phyloP scores from a whole-genome alignment of 2,329 filamentous ascomycete genomes.

The Colletotrichum sp. region DNA sequence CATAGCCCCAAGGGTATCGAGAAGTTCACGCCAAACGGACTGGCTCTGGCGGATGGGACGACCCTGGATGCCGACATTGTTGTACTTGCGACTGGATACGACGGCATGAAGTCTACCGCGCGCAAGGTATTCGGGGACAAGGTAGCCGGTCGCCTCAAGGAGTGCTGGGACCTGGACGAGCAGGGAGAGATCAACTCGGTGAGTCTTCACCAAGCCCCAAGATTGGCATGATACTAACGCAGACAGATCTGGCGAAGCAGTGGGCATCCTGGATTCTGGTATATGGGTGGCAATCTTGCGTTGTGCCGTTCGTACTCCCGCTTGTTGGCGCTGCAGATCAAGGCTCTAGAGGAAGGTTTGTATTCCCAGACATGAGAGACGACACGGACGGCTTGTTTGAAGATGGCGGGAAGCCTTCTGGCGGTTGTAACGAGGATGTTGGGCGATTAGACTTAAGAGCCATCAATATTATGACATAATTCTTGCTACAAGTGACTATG shows the following conservation, averaged over 20 bases:
- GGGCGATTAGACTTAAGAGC: not conserved
- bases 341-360: conserved; percentile 44
- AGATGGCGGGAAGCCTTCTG: not conserved
- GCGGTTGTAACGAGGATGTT: not conserved
- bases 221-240: not conserved
- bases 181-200: conserved; percentile 53
- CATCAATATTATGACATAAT: not conserved
- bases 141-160: conserved; percentile 60
- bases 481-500: not conserved
- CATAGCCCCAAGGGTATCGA: conserved; percentile 58
- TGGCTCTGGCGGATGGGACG: conserved; percentile 58
- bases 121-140: conserved; percentile 66
- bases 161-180: conserved; percentile 67
- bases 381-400: not conserved
- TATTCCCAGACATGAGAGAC: conserved; percentile 30
- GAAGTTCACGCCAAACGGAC: conserved; percentile 49
- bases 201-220: not conserved
- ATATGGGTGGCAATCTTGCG: conserved; percentile 68
- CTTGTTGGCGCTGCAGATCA: conserved; percentile 57
- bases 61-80: conserved; percentile 67
- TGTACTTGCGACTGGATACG: conserved; percentile 68
- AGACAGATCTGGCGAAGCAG: conserved; percentile 60
- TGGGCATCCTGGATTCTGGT: conserved; percentile 70
- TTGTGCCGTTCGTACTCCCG: conserved; percentile 66
- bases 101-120: conserved; percentile 71